phyloP scores from a whole-genome alignment of 768 basidiomycete genomes.

The Pluteus cervinus region DNA sequence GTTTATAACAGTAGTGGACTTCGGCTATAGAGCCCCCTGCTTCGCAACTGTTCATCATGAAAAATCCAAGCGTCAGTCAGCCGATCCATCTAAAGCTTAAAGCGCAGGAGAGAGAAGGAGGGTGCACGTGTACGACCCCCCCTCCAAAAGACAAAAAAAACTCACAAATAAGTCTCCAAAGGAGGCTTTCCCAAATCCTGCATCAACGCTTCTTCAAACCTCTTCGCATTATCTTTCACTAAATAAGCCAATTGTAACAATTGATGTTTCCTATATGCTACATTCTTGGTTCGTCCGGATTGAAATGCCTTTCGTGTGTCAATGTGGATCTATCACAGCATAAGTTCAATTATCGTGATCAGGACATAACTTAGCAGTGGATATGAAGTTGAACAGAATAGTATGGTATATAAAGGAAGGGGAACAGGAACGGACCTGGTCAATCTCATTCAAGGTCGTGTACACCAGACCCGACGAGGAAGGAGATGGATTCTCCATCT shows the following conservation, averaged over 20 bases:
- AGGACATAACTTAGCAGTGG: no score
- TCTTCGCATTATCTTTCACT: slow-evolving; percentile 62
- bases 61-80: background rate
- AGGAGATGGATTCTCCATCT: no score
- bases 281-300: slow-evolving; percentile 56
- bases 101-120: background rate
- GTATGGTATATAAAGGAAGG: no score
- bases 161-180: slow-evolving; percentile 49
- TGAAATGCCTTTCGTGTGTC: slow-evolving; percentile 50
- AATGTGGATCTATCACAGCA: slow-evolving; percentile 41
- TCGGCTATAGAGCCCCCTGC: slow-evolving; percentile 45
- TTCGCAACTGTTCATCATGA: slow-evolving; percentile 48
- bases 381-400: no score
- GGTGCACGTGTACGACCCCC: no score
- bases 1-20: slow-evolving; percentile 45
- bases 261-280: slow-evolving; percentile 68
- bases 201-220: slow-evolving; percentile 50
- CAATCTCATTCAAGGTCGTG: slow-evolving; percentile 49
- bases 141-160: no score
- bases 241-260: slow-evolving; percentile 69
- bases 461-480: slow-evolving; percentile 30
- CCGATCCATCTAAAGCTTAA: background rate
- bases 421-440: slow-evolving; percentile 27
- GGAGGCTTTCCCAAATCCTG: slow-evolving; percentile 59
- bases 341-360: background rate